phyloP scores from a whole-genome alignment of 345 rosid species.

The Theobroma cacao region DNA sequence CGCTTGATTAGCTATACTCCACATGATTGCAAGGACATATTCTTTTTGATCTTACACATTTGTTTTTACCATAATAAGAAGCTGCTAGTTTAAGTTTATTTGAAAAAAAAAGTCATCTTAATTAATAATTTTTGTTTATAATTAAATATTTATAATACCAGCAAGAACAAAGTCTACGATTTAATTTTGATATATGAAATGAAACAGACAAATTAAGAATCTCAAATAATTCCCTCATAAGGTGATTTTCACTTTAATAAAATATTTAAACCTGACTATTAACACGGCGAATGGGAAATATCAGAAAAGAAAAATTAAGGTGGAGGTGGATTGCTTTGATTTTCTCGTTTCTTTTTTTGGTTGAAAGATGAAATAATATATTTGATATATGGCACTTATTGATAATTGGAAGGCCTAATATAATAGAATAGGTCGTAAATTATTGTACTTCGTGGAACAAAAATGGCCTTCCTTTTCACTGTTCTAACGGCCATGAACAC shows the following conservation, averaged over 20 bases:
- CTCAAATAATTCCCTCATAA: background rate
- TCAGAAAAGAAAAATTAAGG: background rate
- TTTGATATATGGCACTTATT: background rate
- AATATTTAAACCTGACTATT: background rate
- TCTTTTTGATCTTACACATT: background rate
- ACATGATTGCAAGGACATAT: background rate
- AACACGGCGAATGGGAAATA: background rate
- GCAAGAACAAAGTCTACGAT: background rate
- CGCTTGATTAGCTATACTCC: background rate
- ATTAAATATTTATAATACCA: background rate
- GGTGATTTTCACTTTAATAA: background rate
- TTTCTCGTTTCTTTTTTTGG: background rate
- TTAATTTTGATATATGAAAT: background rate
- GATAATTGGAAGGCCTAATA: background rate
- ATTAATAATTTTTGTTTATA: background rate
- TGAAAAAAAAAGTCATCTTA: background rate
- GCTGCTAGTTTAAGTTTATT: background rate
- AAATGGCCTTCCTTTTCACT: background rate
- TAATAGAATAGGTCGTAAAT: background rate
- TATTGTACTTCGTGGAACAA: background rate
- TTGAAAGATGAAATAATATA: background rate
- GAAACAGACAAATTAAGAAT: background rate
- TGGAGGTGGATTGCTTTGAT: background rate
- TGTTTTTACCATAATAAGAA: background rate
- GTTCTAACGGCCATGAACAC: conserved; percentile 16